Evolutionary conservation across 352 stramenopile genomes (phyloP).

Genomic region (Phytophthora boehmeriae): DNA sequence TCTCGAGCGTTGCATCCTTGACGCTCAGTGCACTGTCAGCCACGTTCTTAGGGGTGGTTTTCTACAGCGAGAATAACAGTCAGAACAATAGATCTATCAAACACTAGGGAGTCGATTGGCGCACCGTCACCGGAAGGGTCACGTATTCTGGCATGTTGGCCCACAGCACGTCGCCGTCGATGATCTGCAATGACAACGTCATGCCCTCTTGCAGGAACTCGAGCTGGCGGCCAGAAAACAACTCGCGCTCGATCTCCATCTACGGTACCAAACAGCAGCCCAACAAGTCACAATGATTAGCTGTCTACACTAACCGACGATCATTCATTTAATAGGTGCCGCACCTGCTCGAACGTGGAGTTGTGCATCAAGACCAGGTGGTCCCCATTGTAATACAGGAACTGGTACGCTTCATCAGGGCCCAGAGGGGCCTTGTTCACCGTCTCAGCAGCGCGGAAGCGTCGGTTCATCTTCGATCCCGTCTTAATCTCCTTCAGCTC

Average conservation of each 20-base stretch:
- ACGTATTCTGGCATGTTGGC: constrained; percentile 87
- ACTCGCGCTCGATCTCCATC: constrained; percentile 72
- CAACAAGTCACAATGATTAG: background rate
- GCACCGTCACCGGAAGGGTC: constrained; percentile 70
- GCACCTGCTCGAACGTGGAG: constrained; percentile 80
- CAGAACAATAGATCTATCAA: no score
- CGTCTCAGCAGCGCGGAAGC: constrained; percentile 81
- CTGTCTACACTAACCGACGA: background rate
- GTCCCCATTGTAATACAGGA: constrained; percentile 79
- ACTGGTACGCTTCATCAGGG: constrained; percentile 80
- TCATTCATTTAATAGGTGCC: background rate
- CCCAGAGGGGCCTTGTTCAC: constrained; percentile 81
- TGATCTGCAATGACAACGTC: constrained; percentile 83
- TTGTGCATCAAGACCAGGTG: constrained; percentile 89
- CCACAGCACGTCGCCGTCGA: constrained; percentile 85
- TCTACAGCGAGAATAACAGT: constrained; percentile 22
- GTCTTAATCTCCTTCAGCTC: constrained; percentile 90
- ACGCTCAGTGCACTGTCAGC: constrained; percentile 77
- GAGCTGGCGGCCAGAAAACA: constrained; percentile 78
- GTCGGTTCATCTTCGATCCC: constrained; percentile 81
- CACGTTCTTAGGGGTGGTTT: constrained; percentile 82
- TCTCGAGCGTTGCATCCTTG: constrained; percentile 84
- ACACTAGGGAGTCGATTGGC: constrained; percentile 11
- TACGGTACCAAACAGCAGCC: constrained; percentile 27
- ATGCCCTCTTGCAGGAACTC: constrained; percentile 83